Evolutionary conservation across 495 filamentous ascomycete genomes (phyloP).

Genomic region (Schizothecium vesticola): DNA sequence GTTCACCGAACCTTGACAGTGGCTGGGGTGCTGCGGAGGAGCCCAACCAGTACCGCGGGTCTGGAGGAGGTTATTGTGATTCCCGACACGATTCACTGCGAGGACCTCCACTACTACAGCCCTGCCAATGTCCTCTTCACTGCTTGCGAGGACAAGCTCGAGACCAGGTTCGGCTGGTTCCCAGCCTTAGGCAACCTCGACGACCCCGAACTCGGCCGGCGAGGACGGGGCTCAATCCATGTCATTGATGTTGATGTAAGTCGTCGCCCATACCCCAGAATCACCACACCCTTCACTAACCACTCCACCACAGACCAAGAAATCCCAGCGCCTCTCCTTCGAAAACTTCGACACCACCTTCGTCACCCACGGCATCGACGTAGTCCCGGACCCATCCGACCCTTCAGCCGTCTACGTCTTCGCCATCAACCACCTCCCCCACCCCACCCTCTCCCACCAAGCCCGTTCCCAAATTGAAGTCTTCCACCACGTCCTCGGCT

Average conservation of each 20-base stretch:
- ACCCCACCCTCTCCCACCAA: slow-evolving; percentile 19
- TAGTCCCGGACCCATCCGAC: slow-evolving; percentile 42
- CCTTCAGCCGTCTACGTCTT: slow-evolving; percentile 54
- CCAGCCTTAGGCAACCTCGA: slow-evolving; percentile 44
- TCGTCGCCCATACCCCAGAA: neutral
- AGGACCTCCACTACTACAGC: slow-evolving; percentile 55
- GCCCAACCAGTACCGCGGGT: slow-evolving; percentile 10
- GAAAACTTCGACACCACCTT: slow-evolving; percentile 51
- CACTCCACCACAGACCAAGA: slow-evolving; percentile 40
- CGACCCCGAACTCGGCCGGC: slow-evolving; percentile 21
- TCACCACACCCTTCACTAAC: neutral
- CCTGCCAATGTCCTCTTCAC: slow-evolving; percentile 49
- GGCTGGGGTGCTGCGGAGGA: slow-evolving; percentile 22
- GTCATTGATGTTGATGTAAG: slow-evolving; percentile 51
- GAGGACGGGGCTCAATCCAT: slow-evolving; percentile 44
- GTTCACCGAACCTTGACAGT: slow-evolving; percentile 15
- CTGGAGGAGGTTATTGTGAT: slow-evolving; percentile 32
- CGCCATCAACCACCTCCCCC: slow-evolving; percentile 51
- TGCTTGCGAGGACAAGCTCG: slow-evolving; percentile 48
- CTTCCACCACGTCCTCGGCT: slow-evolving; percentile 48
- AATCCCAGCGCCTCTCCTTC: slow-evolving; percentile 42
- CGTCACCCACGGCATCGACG: slow-evolving; percentile 56
- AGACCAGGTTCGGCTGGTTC: slow-evolving; percentile 51
- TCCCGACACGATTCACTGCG: slow-evolving; percentile 51
- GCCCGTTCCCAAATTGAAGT: slow-evolving; percentile 50